Evolutionary conservation across 73 alveolate genomes (phyloP), one percentile per base, ranked within the genome.

Genomic region (Paramecium tetraurelia): DNA sequence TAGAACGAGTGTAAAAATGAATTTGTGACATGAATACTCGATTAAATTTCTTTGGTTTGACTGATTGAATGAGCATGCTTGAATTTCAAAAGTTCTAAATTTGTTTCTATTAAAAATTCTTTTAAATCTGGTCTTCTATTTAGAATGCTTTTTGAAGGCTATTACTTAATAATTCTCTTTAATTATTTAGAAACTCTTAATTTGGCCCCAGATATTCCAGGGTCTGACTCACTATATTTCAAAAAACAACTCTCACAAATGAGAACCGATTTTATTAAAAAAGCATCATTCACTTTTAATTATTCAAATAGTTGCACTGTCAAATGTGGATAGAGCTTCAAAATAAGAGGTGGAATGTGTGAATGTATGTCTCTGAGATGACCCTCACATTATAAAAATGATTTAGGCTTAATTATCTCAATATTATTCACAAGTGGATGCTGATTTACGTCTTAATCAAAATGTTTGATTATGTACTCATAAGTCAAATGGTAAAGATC

Each of bases 321-420:
- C 33, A 89, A 70, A 58, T 89, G 58, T 22, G 94, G 94, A 46
- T 89, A 89, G 2, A 89, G 41, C n/a, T 89, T 89, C 5, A 83
- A 46, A 0, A 89, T 36, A 11, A 89, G 69, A 9, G 38, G 85
- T 5, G 94, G 94, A 22, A 89, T 89, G 20, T 89, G 92, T 59
- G 92, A 70, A 24, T 77, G 86, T 70, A 70, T 89, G 20, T 89
- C 94, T 89, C 87, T 89, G 0, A 89, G 68, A 89, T 69, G 58
- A 10, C 75, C 59, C 24, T 40, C 53, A 20, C 84, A 59, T 71
- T 89, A 58, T 1, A 12, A 58, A 46, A 89, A 43, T n/a, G 80
- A 53, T 72, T 89, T 89, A 27, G 92, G 94, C 10, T 70, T 44
- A n/a, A 70, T 83, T 27, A 89, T 76, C 41, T 59, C 59, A 14